These are phyloP conservation scores for Backusella circina DNA, from an alignment of 192 early-diverging fungal species.

Conservation along the genomic window DNA sequence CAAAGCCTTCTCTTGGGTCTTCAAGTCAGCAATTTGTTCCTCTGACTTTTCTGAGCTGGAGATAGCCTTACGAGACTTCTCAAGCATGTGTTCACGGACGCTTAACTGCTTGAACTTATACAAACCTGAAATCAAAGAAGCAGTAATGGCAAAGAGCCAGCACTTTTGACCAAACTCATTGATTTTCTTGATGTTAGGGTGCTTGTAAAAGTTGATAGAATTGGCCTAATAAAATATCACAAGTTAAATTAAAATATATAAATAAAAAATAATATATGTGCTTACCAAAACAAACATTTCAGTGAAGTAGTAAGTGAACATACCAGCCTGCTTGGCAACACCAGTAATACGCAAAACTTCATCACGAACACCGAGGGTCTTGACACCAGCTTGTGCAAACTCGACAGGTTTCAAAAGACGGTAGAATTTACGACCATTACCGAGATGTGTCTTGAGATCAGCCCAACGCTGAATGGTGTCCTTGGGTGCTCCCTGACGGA, in stretches of 20 bases:
- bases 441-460: slow-evolving; percentile 59
- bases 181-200: slow-evolving; percentile 58
- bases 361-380: slow-evolving; percentile 53
- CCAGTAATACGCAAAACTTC: slow-evolving; percentile 50
- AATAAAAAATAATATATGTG: neutral
- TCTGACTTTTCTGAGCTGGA: slow-evolving; percentile 25
- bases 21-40: slow-evolving; percentile 28
- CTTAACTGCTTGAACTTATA: slow-evolving; percentile 62
- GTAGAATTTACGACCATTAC: slow-evolving; percentile 68
- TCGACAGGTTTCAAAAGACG: slow-evolving; percentile 70
- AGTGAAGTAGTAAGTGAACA: slow-evolving; percentile 56
- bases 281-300: slow-evolving; percentile 68
- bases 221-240: slow-evolving; percentile 12
- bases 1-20: slow-evolving; percentile 37
- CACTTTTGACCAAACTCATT: slow-evolving; percentile 52
- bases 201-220: slow-evolving; percentile 20
- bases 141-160: slow-evolving; percentile 64
- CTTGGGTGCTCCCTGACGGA: slow-evolving; percentile 52
- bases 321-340: slow-evolving; percentile 55
- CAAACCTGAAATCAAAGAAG: slow-evolving; percentile 57
- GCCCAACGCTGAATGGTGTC: slow-evolving; percentile 54
- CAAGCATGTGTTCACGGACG: slow-evolving; percentile 39
- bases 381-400: slow-evolving; percentile 55
- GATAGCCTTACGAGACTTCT: slow-evolving; percentile 21
- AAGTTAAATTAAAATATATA: neutral